Base-by-base conservation (phyloP, 768 basidiomycete genomes). In the Boletus edulis region DNA sequence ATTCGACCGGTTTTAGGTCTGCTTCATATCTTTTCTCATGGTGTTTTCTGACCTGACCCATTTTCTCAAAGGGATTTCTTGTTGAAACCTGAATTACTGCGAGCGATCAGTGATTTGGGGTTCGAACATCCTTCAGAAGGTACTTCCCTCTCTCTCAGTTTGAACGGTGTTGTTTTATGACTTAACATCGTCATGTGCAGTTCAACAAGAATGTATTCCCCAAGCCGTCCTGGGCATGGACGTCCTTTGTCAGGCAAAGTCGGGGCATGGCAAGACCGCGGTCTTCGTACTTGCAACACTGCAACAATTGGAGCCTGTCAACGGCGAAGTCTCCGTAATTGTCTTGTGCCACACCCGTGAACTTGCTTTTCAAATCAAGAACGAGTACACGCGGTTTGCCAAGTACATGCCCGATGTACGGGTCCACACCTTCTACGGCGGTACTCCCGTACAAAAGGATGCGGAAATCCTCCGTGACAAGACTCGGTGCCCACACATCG, bases 61-160 rank as follows among this genome's bases (percentile, higher is more conserved):
- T 51, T 46, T 59, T 54, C 22, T 24, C 51, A 14, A 29, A 97
- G 94, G 72, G 97, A 99, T 72, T 99, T 99, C 80, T 78, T 99
- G 71, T 78, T 98, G 73, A 99, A 98, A 77, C 93, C 97, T 38
- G 97, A 98, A 71, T 74, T 99, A 57, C 82, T 98, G 65, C 89
- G 97, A 55, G 95, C 97, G 47, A 99, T 99, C 72, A 94, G 92
- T 74, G 97, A 99, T 68, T 79, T 99, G n/a, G 97, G 97, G 72
- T 99, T 99, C 68, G 97, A 99, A 74, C 97, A 99, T 76, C 97
- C 97, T 51, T 98, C 96, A 48, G 97, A 99, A 83, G 97, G 97
- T 97, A 63, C 53, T 66, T 51, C 10, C 27, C 6, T 46, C 6
- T 9, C 6, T 46, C 6, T 9, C 46, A 6, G 9, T 13, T 20